A percentile compares a stretch with the other conserved stretches of the same genome.
These are phyloP conservation scores for Stentor coeruleus DNA, from an alignment of 73 alveolate species.

Conservation along the genomic window DNA sequence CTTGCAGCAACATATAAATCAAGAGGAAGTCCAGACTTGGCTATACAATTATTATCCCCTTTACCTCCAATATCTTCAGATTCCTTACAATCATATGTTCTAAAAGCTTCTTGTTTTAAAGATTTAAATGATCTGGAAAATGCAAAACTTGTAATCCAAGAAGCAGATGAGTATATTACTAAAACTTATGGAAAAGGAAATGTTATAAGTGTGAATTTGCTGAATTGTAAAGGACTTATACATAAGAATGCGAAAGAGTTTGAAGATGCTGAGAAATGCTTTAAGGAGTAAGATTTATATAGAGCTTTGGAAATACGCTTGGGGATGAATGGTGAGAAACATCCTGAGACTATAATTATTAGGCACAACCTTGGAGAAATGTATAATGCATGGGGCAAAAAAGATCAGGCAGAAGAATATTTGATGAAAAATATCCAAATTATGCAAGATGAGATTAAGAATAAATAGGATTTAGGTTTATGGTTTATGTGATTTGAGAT, in stretches of 20 bases:
- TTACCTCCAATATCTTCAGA: background rate
- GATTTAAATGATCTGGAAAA: background rate
- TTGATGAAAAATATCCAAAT: conserved; percentile 32
- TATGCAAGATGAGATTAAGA: conserved; percentile 30
- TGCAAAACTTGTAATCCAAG: background rate
- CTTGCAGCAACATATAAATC: conserved; percentile 19
- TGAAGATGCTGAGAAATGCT: background rate
- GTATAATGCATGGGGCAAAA: conserved; percentile 34
- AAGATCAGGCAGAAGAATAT: conserved; percentile 48
- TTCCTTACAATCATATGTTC: background rate
- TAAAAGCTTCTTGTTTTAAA: background rate
- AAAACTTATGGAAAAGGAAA: conserved; percentile 23
- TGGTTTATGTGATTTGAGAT: too few species aligned
- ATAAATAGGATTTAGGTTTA: too few species aligned
- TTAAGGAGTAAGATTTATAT: background rate
- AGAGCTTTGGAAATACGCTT: conserved; percentile 49
- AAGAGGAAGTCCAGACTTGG: conserved; percentile 13
- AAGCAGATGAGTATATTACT: background rate
- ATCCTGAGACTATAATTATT: conserved; percentile 57
- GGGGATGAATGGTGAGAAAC: conserved; percentile 43
- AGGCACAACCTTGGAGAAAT: conserved; percentile 64
- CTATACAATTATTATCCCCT: background rate
- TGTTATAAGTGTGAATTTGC: background rate
- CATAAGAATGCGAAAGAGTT: background rate
- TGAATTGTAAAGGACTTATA: background rate